Conservation (phyloP, 805 yeast genomes). For the Torulaspora gathmanii region DNA sequence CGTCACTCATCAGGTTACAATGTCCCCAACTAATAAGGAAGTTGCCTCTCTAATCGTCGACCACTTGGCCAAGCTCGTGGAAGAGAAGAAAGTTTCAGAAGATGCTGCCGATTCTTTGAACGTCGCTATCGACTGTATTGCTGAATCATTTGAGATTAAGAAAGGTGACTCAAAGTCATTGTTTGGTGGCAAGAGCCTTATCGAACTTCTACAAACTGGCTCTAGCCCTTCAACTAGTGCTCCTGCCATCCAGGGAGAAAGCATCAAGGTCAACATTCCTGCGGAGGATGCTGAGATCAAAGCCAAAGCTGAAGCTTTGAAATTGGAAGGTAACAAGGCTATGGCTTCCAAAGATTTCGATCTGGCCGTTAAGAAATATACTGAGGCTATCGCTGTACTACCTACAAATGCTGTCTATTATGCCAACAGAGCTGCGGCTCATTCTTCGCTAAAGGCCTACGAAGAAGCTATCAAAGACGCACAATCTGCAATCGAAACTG, state of each 20-base stretch:
- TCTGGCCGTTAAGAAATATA: conserved; percentile 69
- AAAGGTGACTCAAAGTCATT: conserved; percentile 43
- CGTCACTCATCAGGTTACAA: conserved; percentile 16
- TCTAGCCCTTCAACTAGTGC: conserved; percentile 24
- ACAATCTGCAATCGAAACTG: conserved; percentile 67
- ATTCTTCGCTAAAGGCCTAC: conserved; percentile 71
- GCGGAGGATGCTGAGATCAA: conserved; percentile 47
- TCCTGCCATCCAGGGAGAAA: conserved; percentile 16
- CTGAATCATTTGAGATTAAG: conserved; percentile 75
- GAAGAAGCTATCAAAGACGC: conserved; percentile 81
- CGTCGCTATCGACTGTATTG: conserved; percentile 88
- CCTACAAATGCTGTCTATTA: conserved; percentile 76
- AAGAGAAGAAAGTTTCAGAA: conserved; percentile 59
- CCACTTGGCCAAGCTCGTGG: conserved; percentile 57
- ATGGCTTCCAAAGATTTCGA: conserved; percentile 73
- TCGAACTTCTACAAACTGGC: conserved; percentile 40
- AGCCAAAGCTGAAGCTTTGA: conserved; percentile 76
- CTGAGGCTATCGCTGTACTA: conserved; percentile 68
- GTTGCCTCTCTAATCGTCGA: conserved; percentile 69
- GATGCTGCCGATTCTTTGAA: conserved; percentile 87
- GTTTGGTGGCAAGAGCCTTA: conserved; percentile 47
- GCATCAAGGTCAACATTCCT: conserved; percentile 41
- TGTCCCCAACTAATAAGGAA: conserved; percentile 53
- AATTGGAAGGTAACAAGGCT: conserved; percentile 82
- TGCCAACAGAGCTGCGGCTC: conserved; percentile 96